Percentiles rank a stretch among this genome's conserved stretches.
These are phyloP conservation scores for Pestalotiopsis fici DNA, from an alignment of 2,329 filamentous ascomycete species.

Conservation along the genomic window DNA sequence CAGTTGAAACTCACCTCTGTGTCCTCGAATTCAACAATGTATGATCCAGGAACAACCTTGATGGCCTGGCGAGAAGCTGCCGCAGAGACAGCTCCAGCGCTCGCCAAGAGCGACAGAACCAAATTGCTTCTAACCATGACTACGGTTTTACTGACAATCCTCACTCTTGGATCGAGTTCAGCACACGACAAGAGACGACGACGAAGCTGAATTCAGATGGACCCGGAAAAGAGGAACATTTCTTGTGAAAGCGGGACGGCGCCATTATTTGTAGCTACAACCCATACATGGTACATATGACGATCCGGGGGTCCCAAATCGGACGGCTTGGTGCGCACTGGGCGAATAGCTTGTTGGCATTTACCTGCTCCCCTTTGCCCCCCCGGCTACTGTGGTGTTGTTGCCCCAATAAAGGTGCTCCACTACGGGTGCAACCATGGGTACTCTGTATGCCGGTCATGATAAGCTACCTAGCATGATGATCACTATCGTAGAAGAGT, in stretches of 20 bases:
- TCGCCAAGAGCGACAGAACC: conserved; percentile 26
- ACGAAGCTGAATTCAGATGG: conserved; percentile 12
- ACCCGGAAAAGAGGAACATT: conserved; percentile 9
- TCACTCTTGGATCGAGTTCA: conserved; percentile 6
- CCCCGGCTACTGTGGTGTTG: not conserved
- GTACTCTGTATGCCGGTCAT: conserved; percentile 14
- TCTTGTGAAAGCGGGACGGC: conserved; percentile 10
- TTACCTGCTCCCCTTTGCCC: not conserved
- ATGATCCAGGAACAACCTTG: conserved; percentile 42
- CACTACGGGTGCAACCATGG: conserved; percentile 1
- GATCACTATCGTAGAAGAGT: conserved; percentile 18
- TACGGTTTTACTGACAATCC: conserved; percentile 7
- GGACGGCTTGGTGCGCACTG: not conserved
- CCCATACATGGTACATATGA: not conserved
- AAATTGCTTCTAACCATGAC: conserved; percentile 28
- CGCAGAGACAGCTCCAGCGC: conserved; percentile 14
- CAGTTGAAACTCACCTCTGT: conserved; percentile 45
- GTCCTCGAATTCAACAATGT: conserved; percentile 55
- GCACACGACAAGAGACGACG: conserved; percentile 8
- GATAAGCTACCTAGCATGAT: conserved; percentile 16
- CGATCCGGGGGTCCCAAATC: conserved; percentile 2
- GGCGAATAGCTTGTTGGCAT: not conserved
- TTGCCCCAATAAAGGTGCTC: not conserved
- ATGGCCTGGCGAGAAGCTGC: not conserved
- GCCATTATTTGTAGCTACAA: conserved; percentile 20